phyloP scores from a whole-genome alignment of 176 grass and related monocot genomes.

The Oryza longistaminata region DNA sequence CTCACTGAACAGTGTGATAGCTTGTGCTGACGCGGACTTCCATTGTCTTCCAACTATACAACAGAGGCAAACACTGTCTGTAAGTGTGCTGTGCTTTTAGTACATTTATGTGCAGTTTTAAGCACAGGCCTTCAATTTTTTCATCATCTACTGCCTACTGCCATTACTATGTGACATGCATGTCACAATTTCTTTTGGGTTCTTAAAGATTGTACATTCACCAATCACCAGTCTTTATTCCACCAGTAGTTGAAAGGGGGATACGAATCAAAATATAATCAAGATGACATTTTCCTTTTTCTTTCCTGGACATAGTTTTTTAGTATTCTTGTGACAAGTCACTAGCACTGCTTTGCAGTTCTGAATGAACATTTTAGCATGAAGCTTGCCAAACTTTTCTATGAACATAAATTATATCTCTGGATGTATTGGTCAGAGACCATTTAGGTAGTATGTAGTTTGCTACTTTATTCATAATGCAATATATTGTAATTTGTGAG shows the following conservation, averaged over 20 bases:
- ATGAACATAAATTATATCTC: neutral
- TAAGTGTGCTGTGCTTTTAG: constrained; percentile 50
- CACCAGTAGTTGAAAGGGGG: neutral
- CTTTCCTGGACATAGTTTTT: constrained; percentile 1
- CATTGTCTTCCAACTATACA: constrained; percentile 89
- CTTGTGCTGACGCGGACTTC: constrained; percentile 91
- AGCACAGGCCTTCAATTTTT: constrained; percentile 5
- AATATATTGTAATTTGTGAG: constrained; percentile 12
- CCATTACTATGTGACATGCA: constrained; percentile 2
- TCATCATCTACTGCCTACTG: constrained; percentile 3
- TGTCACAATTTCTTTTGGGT: neutral
- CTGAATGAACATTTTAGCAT: neutral
- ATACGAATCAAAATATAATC: neutral
- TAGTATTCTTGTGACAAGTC: neutral
- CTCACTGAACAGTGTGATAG: constrained; percentile 96
- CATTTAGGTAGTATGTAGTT: neutral
- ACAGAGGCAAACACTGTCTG: constrained; percentile 94
- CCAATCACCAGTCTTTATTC: constrained; percentile 12
- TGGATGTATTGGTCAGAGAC: neutral
- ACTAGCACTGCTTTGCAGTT: constrained; percentile 6
- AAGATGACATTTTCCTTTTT: neutral
- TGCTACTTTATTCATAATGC: constrained; percentile 4
- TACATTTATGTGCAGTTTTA: constrained; percentile 12
- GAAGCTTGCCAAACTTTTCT: neutral
- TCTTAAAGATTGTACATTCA: constrained; percentile 1